Percentiles rank a stretch among this genome's conserved stretches.
Conservation (phyloP, 2,329 filamentous ascomycete genomes). For the Annulohypoxylon truncatum region DNA sequence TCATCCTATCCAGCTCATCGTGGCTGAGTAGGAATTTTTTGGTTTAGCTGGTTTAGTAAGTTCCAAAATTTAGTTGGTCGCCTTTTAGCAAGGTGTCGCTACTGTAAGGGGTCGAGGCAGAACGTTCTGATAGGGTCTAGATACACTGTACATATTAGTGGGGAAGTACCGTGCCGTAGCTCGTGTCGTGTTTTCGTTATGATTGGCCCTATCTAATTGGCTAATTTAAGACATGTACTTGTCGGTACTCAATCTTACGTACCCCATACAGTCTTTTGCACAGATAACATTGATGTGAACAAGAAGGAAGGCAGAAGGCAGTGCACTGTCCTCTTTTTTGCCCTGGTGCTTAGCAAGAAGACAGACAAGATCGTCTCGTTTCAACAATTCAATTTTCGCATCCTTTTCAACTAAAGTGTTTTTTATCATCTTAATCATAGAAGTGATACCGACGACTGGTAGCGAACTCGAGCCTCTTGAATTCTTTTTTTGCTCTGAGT, state of each 20-base stretch:
- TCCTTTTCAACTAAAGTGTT: slow-evolving; percentile 28
- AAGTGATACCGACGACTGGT: slow-evolving; percentile 41
- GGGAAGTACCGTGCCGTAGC: slow-evolving; percentile 6
- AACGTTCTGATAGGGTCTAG: slow-evolving; percentile 10
- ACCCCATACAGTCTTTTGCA: slow-evolving; percentile 4
- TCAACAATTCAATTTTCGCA: slow-evolving; percentile 40
- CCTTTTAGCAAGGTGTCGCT: slow-evolving; percentile 18
- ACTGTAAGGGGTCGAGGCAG: slow-evolving; percentile 27
- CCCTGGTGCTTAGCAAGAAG: slow-evolving; percentile 11
- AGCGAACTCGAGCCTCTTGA: slow-evolving; percentile 44
- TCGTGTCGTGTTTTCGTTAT: background rate
- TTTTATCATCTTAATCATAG: slow-evolving; percentile 35
- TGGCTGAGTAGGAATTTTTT: slow-evolving; percentile 14
- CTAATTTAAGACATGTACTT: slow-evolving; percentile 10
- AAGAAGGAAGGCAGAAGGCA: slow-evolving; percentile 17
- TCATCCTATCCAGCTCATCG: slow-evolving; percentile 14
- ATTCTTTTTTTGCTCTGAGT: slow-evolving; percentile 35
- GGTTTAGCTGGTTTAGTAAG: background rate
- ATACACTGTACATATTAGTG: slow-evolving; percentile 7
- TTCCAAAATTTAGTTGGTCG: slow-evolving; percentile 1
- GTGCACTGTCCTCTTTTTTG: slow-evolving; percentile 30
- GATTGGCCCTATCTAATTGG: slow-evolving; percentile 3
- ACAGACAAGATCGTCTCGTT: slow-evolving; percentile 29
- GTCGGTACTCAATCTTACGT: slow-evolving; percentile 4
- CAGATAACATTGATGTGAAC: slow-evolving; percentile 11